A percentile compares a stretch with the other conserved stretches of the same genome.
Evolutionary conservation across 2,329 filamentous ascomycete genomes (phyloP).

Genomic region (Cryphonectria naterciae): DNA sequence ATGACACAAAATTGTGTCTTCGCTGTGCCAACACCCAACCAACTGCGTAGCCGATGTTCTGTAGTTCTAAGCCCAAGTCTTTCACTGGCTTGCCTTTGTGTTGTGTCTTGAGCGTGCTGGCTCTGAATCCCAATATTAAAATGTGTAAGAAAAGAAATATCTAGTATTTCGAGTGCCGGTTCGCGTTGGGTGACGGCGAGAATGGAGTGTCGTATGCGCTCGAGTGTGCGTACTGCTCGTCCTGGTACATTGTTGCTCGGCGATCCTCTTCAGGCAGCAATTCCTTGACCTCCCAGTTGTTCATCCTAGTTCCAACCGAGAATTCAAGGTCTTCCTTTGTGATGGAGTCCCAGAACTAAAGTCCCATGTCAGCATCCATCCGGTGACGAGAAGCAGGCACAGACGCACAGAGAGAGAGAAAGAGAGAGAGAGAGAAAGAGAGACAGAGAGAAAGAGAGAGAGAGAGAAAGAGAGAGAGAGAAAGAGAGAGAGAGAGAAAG

Average conservation of each 20-base stretch:
- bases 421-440: background rate
- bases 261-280: slow-evolving; percentile 80
- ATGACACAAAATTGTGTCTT: slow-evolving; percentile 2
- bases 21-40: background rate
- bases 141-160: slow-evolving; percentile 2
- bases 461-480: background rate
- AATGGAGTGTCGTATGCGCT: slow-evolving; percentile 58
- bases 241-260: slow-evolving; percentile 71
- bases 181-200: slow-evolving; percentile 44
- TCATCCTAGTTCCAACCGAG: slow-evolving; percentile 90
- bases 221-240: slow-evolving; percentile 66
- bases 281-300: slow-evolving; percentile 99
- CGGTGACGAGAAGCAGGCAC: background rate
- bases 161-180: slow-evolving; percentile 54
- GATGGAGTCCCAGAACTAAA: slow-evolving; percentile 97
- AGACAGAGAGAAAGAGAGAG: background rate
- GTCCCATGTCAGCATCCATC: slow-evolving; percentile 24
- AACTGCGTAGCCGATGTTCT: background rate
- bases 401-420: background rate
- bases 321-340: slow-evolving; percentile 98
- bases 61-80: background rate
- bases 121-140: slow-evolving; percentile 4
- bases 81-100: background rate
- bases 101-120: background rate
- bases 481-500: background rate